Percentiles rank a stretch among this genome's conserved stretches.
phyloP scores from a whole-genome alignment of 306 rosid species.

The Morella rubra region DNA sequence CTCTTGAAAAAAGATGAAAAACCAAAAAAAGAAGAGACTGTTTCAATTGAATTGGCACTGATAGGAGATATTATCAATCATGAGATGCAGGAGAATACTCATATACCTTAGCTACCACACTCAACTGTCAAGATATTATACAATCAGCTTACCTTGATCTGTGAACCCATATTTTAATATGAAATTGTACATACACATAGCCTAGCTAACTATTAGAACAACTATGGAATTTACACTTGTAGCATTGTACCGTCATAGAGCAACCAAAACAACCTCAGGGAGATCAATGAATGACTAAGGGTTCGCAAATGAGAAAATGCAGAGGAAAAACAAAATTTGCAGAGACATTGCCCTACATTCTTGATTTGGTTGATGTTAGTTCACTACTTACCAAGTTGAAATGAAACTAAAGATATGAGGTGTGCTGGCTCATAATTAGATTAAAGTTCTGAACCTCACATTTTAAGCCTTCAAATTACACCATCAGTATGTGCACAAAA shows the following conservation, averaged over 20 bases:
- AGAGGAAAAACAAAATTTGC: background rate
- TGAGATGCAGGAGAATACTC: background rate
- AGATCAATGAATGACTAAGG: background rate
- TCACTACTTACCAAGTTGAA: background rate
- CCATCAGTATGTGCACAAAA: background rate
- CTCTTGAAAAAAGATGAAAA: background rate
- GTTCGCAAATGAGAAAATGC: background rate
- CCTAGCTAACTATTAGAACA: background rate
- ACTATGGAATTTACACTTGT: background rate
- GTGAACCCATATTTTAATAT: background rate
- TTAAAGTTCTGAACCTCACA: background rate
- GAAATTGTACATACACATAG: background rate
- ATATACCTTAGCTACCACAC: background rate
- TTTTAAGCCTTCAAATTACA: background rate
- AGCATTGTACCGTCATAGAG: background rate
- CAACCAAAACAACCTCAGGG: background rate
- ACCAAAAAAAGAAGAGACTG: background rate
- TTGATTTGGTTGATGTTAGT: background rate
- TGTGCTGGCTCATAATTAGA: background rate
- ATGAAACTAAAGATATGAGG: background rate
- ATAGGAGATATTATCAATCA: background rate
- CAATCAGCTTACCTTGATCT: background rate
- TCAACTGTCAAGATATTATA: background rate
- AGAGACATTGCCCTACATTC: background rate
- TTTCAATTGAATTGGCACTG: background rate